Percentiles rank a stretch among this genome's conserved stretches.
phyloP scores from a whole-genome alignment of 352 stramenopile genomes.

The Pythium sukuiense region DNA sequence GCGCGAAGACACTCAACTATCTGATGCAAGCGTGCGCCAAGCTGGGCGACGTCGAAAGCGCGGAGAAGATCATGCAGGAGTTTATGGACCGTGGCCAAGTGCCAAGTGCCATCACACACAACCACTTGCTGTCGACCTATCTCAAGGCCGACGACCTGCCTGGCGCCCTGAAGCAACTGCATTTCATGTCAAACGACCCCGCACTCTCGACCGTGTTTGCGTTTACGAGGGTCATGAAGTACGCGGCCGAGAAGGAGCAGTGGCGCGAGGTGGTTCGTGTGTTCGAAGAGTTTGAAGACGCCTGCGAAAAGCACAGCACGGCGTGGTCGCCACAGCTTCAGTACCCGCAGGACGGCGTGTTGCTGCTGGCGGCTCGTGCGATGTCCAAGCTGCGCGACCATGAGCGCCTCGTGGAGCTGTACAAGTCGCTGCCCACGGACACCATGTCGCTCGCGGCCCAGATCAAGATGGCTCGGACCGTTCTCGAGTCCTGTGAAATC shows the following conservation, averaged over 20 bases:
- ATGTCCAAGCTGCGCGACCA: conserved; percentile 50
- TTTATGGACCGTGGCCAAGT: conserved; percentile 59
- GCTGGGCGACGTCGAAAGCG: conserved; percentile 46
- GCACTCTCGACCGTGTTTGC: conserved; percentile 61
- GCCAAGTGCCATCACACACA: conserved; percentile 61
- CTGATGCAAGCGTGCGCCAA: conserved; percentile 61
- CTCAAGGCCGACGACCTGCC: conserved; percentile 55
- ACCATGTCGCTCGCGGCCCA: conserved; percentile 60
- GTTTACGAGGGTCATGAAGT: conserved; percentile 77
- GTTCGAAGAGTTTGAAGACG: conserved; percentile 62
- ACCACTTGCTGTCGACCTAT: conserved; percentile 74
- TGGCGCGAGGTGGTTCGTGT: conserved; percentile 49
- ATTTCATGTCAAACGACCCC: conserved; percentile 42
- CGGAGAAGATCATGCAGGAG: conserved; percentile 51
- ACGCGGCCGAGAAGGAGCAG: conserved; percentile 41
- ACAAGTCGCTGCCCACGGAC: conserved; percentile 39
- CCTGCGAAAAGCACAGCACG: conserved; percentile 42
- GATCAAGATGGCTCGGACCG: conserved; percentile 45
- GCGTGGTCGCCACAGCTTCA: conserved; percentile 58
- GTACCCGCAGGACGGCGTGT: conserved; percentile 65
- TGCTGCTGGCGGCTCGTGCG: conserved; percentile 59
- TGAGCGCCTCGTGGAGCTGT: conserved; percentile 60
- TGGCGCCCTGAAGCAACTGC: conserved; percentile 46
- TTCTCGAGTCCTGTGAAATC: conserved; percentile 59
- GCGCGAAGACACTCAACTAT: conserved; percentile 79